Conservation (phyloP, 345 rosid genomes). For the Rhodomyrtus tomentosa region DNA sequence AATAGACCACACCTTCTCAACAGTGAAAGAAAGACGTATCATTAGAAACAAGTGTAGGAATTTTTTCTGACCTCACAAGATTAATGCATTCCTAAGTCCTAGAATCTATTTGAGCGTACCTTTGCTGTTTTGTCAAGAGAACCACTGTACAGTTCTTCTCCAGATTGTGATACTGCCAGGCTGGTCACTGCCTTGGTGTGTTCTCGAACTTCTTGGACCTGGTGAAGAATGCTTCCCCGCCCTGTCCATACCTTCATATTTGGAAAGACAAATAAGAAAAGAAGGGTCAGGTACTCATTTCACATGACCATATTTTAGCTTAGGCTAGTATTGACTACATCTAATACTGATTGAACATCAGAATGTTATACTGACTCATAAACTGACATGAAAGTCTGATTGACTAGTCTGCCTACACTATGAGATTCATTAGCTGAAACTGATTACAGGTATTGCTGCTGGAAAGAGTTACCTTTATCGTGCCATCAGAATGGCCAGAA, state of each 20-base stretch:
- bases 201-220: constrained; percentile 42
- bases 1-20: constrained; percentile 42
- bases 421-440: not conserved
- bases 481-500: constrained; percentile 77
- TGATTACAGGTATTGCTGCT: not conserved
- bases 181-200: constrained; percentile 59
- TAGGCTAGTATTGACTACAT: not conserved
- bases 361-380: not conserved
- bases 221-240: constrained; percentile 52
- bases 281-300: not conserved
- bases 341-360: not conserved
- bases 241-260: constrained; percentile 54
- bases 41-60: not conserved
- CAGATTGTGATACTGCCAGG: constrained; percentile 36
- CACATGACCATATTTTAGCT: not conserved
- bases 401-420: not conserved
- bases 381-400: not conserved
- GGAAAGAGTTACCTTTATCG: constrained; percentile 35
- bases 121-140: constrained; percentile 52
- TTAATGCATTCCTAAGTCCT: not conserved
- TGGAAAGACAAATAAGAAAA: not conserved
- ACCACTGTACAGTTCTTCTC: constrained; percentile 50
- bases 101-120: constrained; percentile 12
- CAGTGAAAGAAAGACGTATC: not conserved
- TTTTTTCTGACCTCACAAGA: not conserved